Evolutionary conservation across 1,284 basidiomycete genomes (phyloP).

Genomic region (Ustilago shanxiensis): DNA sequence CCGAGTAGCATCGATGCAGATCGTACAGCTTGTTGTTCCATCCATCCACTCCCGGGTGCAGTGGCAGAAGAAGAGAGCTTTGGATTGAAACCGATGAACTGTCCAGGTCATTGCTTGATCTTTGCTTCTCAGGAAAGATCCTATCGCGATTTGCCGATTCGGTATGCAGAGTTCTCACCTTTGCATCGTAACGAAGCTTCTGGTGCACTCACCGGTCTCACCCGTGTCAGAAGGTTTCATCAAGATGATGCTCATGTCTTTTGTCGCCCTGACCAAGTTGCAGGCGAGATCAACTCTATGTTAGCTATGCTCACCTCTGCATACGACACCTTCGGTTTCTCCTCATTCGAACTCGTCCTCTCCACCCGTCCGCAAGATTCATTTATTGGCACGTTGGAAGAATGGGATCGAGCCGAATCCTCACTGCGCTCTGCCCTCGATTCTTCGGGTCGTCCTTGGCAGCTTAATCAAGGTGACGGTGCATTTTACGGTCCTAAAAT

Average conservation of each 20-base stretch:
- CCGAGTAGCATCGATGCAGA: slow-evolving; percentile 9
- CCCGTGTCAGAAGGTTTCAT: slow-evolving; percentile 65
- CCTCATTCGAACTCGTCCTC: slow-evolving; percentile 64
- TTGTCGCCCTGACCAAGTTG: slow-evolving; percentile 61
- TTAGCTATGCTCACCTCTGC: slow-evolving; percentile 66
- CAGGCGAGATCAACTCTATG: slow-evolving; percentile 62
- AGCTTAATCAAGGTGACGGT: slow-evolving; percentile 65
- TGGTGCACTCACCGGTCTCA: slow-evolving; percentile 64
- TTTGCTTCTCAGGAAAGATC: slow-evolving; percentile 60
- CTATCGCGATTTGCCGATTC: slow-evolving; percentile 65
- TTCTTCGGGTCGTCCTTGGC: slow-evolving; percentile 49
- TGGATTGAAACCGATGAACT: slow-evolving; percentile 69
- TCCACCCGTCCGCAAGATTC: slow-evolving; percentile 61
- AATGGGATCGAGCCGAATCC: slow-evolving; percentile 65
- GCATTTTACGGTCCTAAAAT: slow-evolving; percentile 70
- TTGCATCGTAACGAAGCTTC: slow-evolving; percentile 66
- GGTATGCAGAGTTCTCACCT: slow-evolving; percentile 66
- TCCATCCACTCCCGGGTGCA: slow-evolving; percentile 7
- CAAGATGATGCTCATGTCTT: slow-evolving; percentile 70
- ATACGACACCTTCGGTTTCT: slow-evolving; percentile 66
- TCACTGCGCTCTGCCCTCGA: slow-evolving; percentile 57
- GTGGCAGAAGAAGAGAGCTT: slow-evolving; percentile 45
- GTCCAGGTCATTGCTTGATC: slow-evolving; percentile 67
- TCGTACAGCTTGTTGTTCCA: slow-evolving; percentile 40
- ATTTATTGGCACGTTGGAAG: slow-evolving; percentile 55